Conservation (phyloP, 225 moss, liverwort and hornwort genomes). For the Polytrichum formosum region DNA sequence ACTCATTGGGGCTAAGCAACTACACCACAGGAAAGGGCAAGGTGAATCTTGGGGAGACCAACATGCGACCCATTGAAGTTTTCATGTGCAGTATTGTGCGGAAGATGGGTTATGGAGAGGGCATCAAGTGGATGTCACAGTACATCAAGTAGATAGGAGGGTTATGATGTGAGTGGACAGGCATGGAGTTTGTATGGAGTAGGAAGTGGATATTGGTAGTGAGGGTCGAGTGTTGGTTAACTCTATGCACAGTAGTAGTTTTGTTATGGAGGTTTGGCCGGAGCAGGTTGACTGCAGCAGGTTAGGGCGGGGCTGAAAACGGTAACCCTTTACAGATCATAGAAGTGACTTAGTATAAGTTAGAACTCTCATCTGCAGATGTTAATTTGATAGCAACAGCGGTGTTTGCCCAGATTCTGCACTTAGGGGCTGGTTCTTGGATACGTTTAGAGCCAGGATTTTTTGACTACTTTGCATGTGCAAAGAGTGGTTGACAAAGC, state of each 20-base stretch:
- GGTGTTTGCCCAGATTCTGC: conserved; percentile 22
- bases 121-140: conserved; percentile 99
- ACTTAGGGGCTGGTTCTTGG: conserved; percentile 20
- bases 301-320: conserved; percentile 10
- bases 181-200: conserved; percentile 17
- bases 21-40: conserved; percentile 97
- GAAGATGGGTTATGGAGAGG: conserved; percentile 96
- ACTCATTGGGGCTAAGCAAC: conserved; percentile 76
- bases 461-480: conserved; percentile 18
- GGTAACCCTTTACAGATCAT: conserved; percentile 17
- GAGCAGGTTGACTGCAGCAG: conserved; percentile 11
- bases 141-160: conserved; percentile 66
- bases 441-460: conserved; percentile 7
- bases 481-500: conserved; percentile 17
- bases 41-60: conserved; percentile 84
- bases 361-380: conserved; percentile 28
- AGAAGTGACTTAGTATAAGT: conserved; percentile 34
- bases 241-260: conserved; percentile 18
- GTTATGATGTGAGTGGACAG: conserved; percentile 1
- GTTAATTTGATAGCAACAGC: conserved; percentile 16
- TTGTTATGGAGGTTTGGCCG: conserved; percentile 11
- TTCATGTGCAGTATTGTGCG: conserved; percentile 99
- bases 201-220: conserved; percentile 8
- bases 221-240: conserved; percentile 18
- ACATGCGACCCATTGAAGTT: conserved; percentile 91